Conservation (phyloP, 257 asterid species). For the Capsicum chinense region DNA sequence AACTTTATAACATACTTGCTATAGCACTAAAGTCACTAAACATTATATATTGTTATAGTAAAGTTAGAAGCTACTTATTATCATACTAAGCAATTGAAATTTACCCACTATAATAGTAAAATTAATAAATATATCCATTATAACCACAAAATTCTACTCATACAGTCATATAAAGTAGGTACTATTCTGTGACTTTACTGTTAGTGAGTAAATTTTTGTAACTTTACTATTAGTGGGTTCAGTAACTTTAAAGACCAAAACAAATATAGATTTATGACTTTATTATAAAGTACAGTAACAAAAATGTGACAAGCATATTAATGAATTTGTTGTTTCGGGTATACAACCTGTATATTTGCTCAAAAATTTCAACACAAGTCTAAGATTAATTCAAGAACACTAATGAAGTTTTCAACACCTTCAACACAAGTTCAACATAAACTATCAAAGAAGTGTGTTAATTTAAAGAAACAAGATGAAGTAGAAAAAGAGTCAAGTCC, state of each 20-base stretch:
- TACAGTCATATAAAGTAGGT: background rate
- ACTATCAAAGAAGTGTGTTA: too few species aligned
- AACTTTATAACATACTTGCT: too few species aligned
- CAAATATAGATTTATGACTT: background rate
- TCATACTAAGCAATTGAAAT: background rate
- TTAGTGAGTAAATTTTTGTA: background rate
- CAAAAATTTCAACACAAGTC: too few species aligned
- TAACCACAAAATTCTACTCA: background rate
- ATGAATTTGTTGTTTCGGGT: too few species aligned
- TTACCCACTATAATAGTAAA: background rate
- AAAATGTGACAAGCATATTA: background rate
- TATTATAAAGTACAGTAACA: background rate
- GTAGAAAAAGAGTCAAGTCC: too few species aligned
- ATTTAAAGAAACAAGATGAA: too few species aligned
- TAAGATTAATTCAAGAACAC: too few species aligned
- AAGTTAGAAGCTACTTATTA: background rate
- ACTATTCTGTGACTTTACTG: background rate
- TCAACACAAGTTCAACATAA: too few species aligned
- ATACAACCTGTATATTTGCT: too few species aligned
- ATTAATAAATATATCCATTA: background rate
- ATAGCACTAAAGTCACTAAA: background rate
- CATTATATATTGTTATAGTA: background rate
- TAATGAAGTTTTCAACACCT: too few species aligned
- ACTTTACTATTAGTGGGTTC: background rate
- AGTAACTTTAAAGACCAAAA: background rate